A percentile compares a stretch with the other conserved stretches of the same genome.
These are phyloP conservation scores for Coelastrella sp. DNA, from an alignment of 139 green algal species.

Conservation along the genomic window DNA sequence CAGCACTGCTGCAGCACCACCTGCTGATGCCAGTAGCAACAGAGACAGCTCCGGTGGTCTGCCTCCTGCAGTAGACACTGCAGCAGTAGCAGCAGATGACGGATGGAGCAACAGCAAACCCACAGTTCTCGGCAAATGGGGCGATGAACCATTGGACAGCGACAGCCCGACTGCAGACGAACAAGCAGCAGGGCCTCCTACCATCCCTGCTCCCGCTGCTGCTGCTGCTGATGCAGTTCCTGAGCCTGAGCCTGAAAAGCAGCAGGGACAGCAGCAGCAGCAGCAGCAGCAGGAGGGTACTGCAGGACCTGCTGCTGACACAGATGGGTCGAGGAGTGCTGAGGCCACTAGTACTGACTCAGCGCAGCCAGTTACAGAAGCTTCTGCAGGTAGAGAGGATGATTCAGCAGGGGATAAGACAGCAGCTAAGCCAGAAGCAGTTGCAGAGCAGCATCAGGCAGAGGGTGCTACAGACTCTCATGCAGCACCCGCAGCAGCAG, in stretches of 20 bases:
- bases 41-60: too few relatives aligned
- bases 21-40: too few relatives aligned
- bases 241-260: background rate
- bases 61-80: background rate
- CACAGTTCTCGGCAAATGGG: background rate
- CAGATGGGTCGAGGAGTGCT: background rate
- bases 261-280: background rate
- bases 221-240: background rate
- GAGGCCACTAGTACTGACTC: background rate
- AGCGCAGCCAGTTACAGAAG: background rate
- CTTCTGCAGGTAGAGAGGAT: background rate
- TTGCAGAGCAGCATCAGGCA: background rate
- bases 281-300: background rate
- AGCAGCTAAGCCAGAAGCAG: background rate
- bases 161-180: background rate
- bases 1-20: constrained; percentile 11
- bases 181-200: background rate
- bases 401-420: background rate
- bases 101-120: background rate
- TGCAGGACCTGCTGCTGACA: background rate
- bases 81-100: constrained; percentile 12
- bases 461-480: background rate
- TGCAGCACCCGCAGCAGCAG: background rate
- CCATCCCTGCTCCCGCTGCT: background rate
- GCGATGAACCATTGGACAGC: background rate